These are phyloP conservation scores for Leccinum broughii DNA, from an alignment of 768 basidiomycete genomes.

Conservation along the genomic window DNA sequence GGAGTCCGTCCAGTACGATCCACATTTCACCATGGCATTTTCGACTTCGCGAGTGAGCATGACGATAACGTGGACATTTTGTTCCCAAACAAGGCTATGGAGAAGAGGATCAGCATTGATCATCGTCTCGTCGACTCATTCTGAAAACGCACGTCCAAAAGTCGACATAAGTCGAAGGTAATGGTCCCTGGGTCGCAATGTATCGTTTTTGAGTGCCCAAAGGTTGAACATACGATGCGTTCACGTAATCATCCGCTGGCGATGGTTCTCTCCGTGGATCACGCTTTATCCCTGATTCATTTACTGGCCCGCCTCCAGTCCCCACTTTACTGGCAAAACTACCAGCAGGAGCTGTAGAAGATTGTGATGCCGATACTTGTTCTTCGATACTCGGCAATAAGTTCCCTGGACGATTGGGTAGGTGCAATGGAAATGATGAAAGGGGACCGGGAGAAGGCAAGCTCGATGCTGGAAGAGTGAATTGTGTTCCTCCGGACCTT, in stretches of 20 bases:
- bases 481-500: constrained; percentile 10
- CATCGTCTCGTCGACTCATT: not conserved
- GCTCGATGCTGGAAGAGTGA: constrained; percentile 1
- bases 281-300: constrained; percentile 1
- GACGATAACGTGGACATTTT: constrained; percentile 91
- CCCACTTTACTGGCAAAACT: not conserved
- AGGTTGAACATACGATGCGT: constrained; percentile 92
- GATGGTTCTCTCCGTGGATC: constrained; percentile 22
- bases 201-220: constrained; percentile 79
- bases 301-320: not conserved
- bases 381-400: constrained; percentile 21
- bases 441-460: constrained; percentile 8
- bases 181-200: constrained; percentile 94
- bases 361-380: constrained; percentile 5
- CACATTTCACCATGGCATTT: constrained; percentile 86
- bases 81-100: constrained; percentile 84
- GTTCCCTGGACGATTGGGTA: constrained; percentile 17
- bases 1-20: constrained; percentile 79
- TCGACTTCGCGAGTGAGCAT: constrained; percentile 96
- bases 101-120: constrained; percentile 9
- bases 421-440: constrained; percentile 18
- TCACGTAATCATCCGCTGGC: constrained; percentile 86
- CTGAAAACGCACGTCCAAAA: constrained; percentile 85
- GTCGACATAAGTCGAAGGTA: constrained; percentile 85
- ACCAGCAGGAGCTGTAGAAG: not conserved